These are phyloP conservation scores for Kernera saxatilis DNA, from an alignment of 345 rosid genomes.

Conservation along the genomic window DNA sequence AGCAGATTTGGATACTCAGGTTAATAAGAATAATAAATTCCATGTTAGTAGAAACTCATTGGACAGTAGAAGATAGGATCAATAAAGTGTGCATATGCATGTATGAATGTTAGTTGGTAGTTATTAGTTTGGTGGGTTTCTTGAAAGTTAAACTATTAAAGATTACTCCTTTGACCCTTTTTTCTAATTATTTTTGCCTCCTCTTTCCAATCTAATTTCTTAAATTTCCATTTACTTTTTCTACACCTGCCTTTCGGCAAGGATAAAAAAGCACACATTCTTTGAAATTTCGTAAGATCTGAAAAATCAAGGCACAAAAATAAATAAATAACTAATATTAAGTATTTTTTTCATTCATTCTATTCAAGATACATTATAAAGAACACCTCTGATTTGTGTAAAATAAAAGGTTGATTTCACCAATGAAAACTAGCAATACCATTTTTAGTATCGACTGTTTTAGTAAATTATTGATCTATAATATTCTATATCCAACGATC, in stretches of 20 bases:
- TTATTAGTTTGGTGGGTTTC: conserved; percentile 32
- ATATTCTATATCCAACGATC: background rate
- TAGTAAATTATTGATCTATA: background rate
- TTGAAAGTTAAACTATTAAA: conserved; percentile 13
- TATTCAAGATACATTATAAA: background rate
- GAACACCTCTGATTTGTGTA: background rate
- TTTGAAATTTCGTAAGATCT: background rate
- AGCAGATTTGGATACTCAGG: background rate
- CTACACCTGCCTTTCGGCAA: background rate
- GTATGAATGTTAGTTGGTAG: conserved; percentile 30
- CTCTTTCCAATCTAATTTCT: background rate
- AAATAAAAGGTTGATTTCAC: background rate
- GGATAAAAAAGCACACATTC: background rate
- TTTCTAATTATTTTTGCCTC: background rate
- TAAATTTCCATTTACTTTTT: background rate
- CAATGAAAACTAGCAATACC: background rate
- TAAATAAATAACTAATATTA: background rate
- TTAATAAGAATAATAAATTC: background rate
- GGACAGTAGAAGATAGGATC: conserved; percentile 23
- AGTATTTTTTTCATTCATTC: background rate
- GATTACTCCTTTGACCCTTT: conserved; percentile 15
- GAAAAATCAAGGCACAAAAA: background rate
- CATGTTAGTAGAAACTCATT: conserved; percentile 21
- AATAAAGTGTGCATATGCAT: conserved; percentile 27
- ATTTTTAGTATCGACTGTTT: background rate